Evolutionary conservation across 306 rosid species (phyloP).

Genomic region (Medicago truncatula): DNA sequence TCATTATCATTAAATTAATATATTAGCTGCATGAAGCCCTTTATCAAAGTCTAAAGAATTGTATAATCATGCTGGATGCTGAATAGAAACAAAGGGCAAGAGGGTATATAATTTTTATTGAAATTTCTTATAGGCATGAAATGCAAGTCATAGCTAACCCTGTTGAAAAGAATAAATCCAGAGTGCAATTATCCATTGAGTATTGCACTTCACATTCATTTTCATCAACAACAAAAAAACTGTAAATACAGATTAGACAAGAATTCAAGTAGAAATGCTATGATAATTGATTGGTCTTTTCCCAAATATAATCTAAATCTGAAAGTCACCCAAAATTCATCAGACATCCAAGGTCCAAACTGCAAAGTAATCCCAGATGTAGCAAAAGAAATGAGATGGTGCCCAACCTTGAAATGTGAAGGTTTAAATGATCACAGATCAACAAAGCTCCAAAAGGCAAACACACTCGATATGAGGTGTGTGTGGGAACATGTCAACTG

Average conservation of each 20-base stretch:
- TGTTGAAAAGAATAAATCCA: slow-evolving; percentile 25
- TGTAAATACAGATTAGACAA: slow-evolving; percentile 25
- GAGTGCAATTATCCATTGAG: slow-evolving; percentile 12
- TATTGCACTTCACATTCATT: slow-evolving; percentile 21
- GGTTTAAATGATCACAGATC: slow-evolving; percentile 37
- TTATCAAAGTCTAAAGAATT: slow-evolving; percentile 19
- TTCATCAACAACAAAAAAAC: slow-evolving; percentile 10
- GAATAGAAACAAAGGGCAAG: background rate
- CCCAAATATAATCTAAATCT: slow-evolving; percentile 31
- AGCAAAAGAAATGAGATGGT: slow-evolving; percentile 33
- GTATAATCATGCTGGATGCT: slow-evolving; percentile 19
- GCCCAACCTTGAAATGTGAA: slow-evolving; percentile 42
- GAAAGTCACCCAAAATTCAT: slow-evolving; percentile 35
- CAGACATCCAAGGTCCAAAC: slow-evolving; percentile 20
- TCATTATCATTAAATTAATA: slow-evolving; percentile 7
- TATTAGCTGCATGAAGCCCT: background rate
- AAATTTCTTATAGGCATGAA: slow-evolving; percentile 7
- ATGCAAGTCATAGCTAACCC: slow-evolving; percentile 28
- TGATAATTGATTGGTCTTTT: slow-evolving; percentile 25
- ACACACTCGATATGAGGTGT: slow-evolving; percentile 97
- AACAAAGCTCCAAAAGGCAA: slow-evolving; percentile 78
- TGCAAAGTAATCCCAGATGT: slow-evolving; percentile 30
- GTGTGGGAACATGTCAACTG: slow-evolving; percentile 99
- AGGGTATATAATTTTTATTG: slow-evolving; percentile 12
- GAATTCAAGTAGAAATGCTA: background rate